Base-by-base conservation (phyloP, 257 asterid genomes). In the Gardenia jasminoides region DNA sequence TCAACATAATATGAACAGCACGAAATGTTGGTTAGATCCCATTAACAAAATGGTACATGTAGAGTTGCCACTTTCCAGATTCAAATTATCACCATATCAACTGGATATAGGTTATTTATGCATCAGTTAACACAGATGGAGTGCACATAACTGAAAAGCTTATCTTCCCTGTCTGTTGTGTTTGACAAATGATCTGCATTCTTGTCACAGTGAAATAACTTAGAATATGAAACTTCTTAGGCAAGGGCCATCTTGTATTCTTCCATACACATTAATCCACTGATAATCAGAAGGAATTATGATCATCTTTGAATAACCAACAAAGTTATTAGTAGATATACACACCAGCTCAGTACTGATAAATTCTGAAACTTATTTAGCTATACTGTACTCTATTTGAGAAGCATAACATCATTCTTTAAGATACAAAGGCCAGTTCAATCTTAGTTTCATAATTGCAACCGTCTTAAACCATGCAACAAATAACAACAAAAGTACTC, bases 21-120 rank as follows among this genome's bases (percentile, higher is more conserved):
- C 11, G 56, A 30, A 59, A 44, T 72, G 68, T 50, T 31, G 58
- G 70, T 46, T 52, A 82, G 76, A 30, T 54, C 76, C 72, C n/a
- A 36, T 5, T 41, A 75, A 43, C 24, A 48, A 48, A 28, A 16
- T 70, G 54, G 28, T 61, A 50, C 20, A 48, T 41, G 30, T 22
- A 79, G 46, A 79, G 46, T 36, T 61, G 54, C 72, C 26, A 17
- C 72, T 56, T 71, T 22, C 82, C 69, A 68, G 39, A 80, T 47
- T 44, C 69, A 67, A 50, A 39, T 73, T 58, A 80, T 80, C 26
- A 44, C 69, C 31, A 17, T 1, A 19, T 48, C 28, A 44, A 70
- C 48, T 78, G 10, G 15, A 26, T 77, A 69, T 26, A 15, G 77
- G 31, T 36, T 56, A 15, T 22, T 30, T 54, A 31, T 5, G 41